Base-by-base conservation (phyloP, 1,139 yeast genomes). In the Magnusiomyces clavatus region DNA sequence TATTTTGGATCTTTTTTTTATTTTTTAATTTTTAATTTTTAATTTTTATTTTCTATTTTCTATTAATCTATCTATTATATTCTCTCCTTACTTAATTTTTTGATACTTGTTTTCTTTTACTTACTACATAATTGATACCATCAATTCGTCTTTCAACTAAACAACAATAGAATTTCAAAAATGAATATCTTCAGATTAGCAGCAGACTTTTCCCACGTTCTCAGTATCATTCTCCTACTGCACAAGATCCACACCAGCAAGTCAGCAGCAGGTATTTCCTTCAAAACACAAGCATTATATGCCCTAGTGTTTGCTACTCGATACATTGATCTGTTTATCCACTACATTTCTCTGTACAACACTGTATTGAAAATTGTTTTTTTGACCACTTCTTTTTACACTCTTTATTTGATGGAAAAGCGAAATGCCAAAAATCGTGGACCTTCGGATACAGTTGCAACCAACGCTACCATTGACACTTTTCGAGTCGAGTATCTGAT, bases 201-300 rank as follows among this genome's bases (percentile, higher is more conserved):
- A 13, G 55, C 55, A 38, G 98, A 92, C 65, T 66, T 87, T 56
- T 80, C 94, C 50, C 98, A 92, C 67, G 73, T 87, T 67, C 82
- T 86, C 43, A 83, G 95, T 63, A 85, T 87, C 56, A 72, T 86
- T 56, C 77, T 92, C 55, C 75, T 92, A 58, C 74, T 90, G 51
- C 82, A 80, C 56, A 81, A 89, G 49, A 87, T 92, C 62, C 80
- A 75, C 55, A 67, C 71, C 24, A 77, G 85, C 54, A 74, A 75
- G 59, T 83, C 95, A 12, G 82, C 85, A 52, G 79, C 82, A 44
- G 98, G 98, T 39, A 78, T 92, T 52, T 89, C 97, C 3, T 73
- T 88, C 66, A 90, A 90, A 71, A 87, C 97, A 0, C 97, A 92
- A 66, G 73, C 79, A 1, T 71, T 92, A 47, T 92, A 92, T 65